Evolutionary conservation across 495 filamentous ascomycete genomes (phyloP), one percentile per base, ranked within the genome.

Genomic region (Aspergillus affinis): DNA sequence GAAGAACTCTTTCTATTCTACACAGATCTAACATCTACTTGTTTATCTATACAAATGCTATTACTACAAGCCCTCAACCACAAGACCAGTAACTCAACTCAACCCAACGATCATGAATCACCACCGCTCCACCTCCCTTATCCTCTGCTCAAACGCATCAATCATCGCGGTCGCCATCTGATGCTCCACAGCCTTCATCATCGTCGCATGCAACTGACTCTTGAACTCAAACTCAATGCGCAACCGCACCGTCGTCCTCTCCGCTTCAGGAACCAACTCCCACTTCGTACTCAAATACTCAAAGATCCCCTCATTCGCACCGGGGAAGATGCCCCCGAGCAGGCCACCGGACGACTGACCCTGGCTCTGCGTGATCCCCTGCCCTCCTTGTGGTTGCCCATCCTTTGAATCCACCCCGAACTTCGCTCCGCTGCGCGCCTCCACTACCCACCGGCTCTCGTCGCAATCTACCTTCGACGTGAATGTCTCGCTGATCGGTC

Each of bases 151-250:
- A 81, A 98, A 98, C 29, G 94, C 94, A 75, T 89, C 85, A 66
- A 98, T 88, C 93, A 98, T 94, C 54, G 89, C 77, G 12, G 82
- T 84, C 23, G 90, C 93, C 66, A 97, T 88, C 75, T 89, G 90
- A 47, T 90, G 90, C 66, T 90, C 90, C 48, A 93, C 83, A 26
- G 88, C 88, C 54, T 85, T 78, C 73, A 91, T 93, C 65, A 96
- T 73, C 21, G 86, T 84, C 57, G 83, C 86, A 81, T 97, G 92
- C 63, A 93, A 70, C 54, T 92, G 89, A 77, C 91, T 97, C 63
- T 82, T 79, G 71, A 98, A 97, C 75, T 84, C 80, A 69, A 91
- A 96, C 61, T 85, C 82, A 61, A 98, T 85, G 58, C 80, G 77
- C 65, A 98, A 75, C 55, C 76, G 71, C 6, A 98, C 90, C 69